Evolutionary conservation across 2,329 filamentous ascomycete genomes (phyloP).

Genomic region (Zymoseptoria tritici): DNA sequence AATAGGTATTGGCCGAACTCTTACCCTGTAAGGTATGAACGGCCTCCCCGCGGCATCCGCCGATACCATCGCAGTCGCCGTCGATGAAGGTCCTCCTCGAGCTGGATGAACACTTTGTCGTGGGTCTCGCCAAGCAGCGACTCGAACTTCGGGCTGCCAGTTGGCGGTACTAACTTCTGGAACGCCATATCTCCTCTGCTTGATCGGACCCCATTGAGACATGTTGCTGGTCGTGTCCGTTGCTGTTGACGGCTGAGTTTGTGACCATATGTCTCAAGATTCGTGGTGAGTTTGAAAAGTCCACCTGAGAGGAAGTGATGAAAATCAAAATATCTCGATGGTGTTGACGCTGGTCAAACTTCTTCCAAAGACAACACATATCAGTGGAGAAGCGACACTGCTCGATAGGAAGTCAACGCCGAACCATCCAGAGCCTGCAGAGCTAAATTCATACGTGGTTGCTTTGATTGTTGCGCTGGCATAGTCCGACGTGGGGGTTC

Average conservation of each 20-base stretch:
- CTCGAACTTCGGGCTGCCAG: constrained; percentile 7
- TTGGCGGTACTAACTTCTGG: not conserved
- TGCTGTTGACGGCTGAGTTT: not conserved
- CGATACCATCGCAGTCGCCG: constrained; percentile 5
- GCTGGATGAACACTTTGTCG: constrained; percentile 19
- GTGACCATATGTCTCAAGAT: not conserved
- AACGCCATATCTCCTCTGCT: constrained; percentile 20
- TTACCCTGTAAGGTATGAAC: constrained; percentile 21
- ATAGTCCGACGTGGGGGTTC: not conserved
- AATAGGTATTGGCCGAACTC: constrained; percentile 7
- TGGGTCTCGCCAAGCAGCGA: constrained; percentile 24
- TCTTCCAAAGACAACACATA: not conserved
- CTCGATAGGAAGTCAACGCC: not conserved
- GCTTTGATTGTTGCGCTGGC: not conserved
- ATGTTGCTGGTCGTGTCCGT: not conserved
- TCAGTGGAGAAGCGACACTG: not conserved
- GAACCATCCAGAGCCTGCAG: not conserved
- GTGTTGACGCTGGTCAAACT: not conserved
- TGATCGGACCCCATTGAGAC: constrained; percentile 5
- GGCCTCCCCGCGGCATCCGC: constrained; percentile 17
- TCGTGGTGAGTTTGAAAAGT: not conserved
- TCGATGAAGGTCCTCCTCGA: constrained; percentile 15
- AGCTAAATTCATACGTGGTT: not conserved
- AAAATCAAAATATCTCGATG: not conserved
- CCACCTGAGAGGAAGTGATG: not conserved